These are phyloP conservation scores for Euryodendron excelsum DNA, from an alignment of 148 eudicot genomes.

Conservation along the genomic window DNA sequence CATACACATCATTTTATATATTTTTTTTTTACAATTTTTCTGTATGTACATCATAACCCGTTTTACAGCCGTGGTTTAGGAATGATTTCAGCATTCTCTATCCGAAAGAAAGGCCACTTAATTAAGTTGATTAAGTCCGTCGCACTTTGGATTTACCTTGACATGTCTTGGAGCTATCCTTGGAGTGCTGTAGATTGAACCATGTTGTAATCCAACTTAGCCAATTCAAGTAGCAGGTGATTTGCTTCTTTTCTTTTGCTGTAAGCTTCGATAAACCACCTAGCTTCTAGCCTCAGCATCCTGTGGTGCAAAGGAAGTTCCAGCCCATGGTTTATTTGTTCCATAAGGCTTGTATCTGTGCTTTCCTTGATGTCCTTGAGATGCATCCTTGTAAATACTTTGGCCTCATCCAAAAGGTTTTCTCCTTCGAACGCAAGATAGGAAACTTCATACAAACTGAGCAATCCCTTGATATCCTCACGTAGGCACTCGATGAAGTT, in stretches of 20 bases:
- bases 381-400: slow-evolving; percentile 8
- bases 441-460: slow-evolving; percentile 48
- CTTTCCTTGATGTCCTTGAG: background rate
- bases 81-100: too few species aligned
- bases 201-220: too few species aligned
- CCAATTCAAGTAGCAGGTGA: background rate
- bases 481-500: slow-evolving; percentile 15
- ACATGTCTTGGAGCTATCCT: background rate
- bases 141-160: slow-evolving; percentile 2
- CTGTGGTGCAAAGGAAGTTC: too few species aligned
- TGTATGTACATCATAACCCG: too few species aligned
- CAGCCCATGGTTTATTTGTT: slow-evolving; percentile 9
- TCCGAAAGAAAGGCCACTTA: too few species aligned
- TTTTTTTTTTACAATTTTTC: too few species aligned
- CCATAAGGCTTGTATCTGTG: background rate
- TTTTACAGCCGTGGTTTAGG: too few species aligned
- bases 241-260: background rate
- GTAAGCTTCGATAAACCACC: slow-evolving; percentile 21
- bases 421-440: slow-evolving; percentile 31
- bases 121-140: too few species aligned
- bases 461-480: slow-evolving; percentile 23
- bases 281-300: slow-evolving; percentile 24
- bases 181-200: too few species aligned
- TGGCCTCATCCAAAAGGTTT: slow-evolving; percentile 27
- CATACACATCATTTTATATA: too few species aligned